Evolutionary conservation across 2,329 filamentous ascomycete species (phyloP).

Genomic region (Paraphaeosphaeria sporulosa): DNA sequence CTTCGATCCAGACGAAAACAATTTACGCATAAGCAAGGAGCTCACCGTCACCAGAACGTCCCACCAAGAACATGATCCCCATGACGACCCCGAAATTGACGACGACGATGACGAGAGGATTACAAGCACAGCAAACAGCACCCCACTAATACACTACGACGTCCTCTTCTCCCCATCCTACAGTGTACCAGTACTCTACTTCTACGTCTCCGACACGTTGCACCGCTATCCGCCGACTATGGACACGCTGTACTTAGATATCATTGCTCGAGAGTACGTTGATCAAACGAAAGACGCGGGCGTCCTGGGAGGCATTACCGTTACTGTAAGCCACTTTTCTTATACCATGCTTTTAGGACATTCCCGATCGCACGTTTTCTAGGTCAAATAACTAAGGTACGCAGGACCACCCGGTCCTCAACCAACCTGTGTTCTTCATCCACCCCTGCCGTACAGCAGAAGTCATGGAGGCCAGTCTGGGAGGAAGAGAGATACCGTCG

Average conservation of each 20-base stretch:
- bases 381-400: neutral
- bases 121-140: neutral
- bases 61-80: neutral
- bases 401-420: constrained; percentile 83
- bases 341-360: neutral
- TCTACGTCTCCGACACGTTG: constrained; percentile 38
- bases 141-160: constrained; percentile 45
- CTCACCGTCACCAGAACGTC: neutral
- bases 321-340: constrained; percentile 36
- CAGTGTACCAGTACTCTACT: constrained; percentile 55
- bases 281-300: constrained; percentile 45
- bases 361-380: neutral
- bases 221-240: constrained; percentile 41
- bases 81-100: constrained; percentile 13
- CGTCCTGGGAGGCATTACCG: constrained; percentile 49
- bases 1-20: neutral
- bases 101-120: constrained; percentile 7
- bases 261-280: constrained; percentile 46
- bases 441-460: constrained; percentile 91
- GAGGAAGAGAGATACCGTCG: constrained; percentile 45
- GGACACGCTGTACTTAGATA: constrained; percentile 43
- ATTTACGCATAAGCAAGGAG: neutral
- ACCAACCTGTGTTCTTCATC: constrained; percentile 83
- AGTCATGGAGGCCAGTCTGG: constrained; percentile 69
- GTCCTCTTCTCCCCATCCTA: constrained; percentile 55